phyloP scores from a whole-genome alignment of 2,329 filamentous ascomycete genomes.

The Cercospora janseana region DNA sequence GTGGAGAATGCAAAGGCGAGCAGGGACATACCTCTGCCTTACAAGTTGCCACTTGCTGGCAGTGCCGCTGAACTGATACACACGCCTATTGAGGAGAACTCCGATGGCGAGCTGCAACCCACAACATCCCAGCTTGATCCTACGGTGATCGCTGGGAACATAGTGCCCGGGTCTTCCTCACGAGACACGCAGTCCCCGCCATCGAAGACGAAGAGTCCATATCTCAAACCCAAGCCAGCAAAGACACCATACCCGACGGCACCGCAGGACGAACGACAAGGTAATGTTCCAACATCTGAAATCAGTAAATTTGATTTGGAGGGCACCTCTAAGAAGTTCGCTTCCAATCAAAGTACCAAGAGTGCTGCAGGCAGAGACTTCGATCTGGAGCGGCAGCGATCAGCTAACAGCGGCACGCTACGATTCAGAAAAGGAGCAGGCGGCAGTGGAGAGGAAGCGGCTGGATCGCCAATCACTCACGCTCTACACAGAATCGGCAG shows the following conservation, averaged over 20 bases:
- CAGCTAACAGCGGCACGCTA: slow-evolving; percentile 9
- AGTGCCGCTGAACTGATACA: slow-evolving; percentile 1
- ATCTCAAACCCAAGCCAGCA: slow-evolving; percentile 4
- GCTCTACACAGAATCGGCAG: slow-evolving; percentile 22
- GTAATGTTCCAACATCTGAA: slow-evolving; percentile 2
- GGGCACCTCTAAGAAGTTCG: not conserved
- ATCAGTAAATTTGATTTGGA: slow-evolving; percentile 15
- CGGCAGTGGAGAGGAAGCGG: slow-evolving; percentile 9
- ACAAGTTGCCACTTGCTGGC: slow-evolving; percentile 16
- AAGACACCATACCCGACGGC: slow-evolving; percentile 2
- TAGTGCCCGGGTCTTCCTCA: not conserved
- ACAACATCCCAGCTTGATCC: not conserved
- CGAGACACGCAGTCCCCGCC: not conserved
- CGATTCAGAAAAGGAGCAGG: slow-evolving; percentile 9
- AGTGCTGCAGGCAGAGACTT: slow-evolving; percentile 10
- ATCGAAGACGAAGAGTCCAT: not conserved
- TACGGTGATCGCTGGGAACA: not conserved
- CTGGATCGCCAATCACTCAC: slow-evolving; percentile 18
- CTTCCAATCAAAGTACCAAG: slow-evolving; percentile 2
- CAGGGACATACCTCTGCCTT: slow-evolving; percentile 23
- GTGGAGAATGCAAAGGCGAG: slow-evolving; percentile 52
- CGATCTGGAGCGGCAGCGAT: slow-evolving; percentile 15
- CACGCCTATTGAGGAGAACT: not conserved
- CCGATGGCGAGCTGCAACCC: not conserved
- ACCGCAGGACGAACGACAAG: slow-evolving; percentile 1